Percentiles rank a stretch among this genome's conserved stretches.
phyloP scores from a whole-genome alignment of 2,329 filamentous ascomycete species.

The Calonectria crousiana region DNA sequence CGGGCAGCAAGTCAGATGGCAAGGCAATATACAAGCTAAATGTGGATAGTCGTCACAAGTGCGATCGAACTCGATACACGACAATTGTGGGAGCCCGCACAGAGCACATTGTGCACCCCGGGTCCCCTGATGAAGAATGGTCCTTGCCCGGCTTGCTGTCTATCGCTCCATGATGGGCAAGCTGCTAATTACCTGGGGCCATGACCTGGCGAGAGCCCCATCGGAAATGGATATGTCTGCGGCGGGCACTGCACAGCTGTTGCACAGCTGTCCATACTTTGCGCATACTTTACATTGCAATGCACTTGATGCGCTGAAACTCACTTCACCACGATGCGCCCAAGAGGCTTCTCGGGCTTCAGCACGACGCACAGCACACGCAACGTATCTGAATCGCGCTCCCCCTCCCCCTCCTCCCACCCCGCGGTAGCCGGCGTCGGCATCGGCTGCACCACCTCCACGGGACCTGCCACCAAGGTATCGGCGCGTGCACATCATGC shows the following conservation, averaged over 20 bases:
- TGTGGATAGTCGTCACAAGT: constrained; percentile 19
- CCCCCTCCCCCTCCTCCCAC: constrained; percentile 19
- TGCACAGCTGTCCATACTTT: neutral
- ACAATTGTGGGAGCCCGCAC: constrained; percentile 21
- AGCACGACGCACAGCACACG: neutral
- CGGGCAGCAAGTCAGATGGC: constrained; percentile 18
- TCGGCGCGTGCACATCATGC: constrained; percentile 32
- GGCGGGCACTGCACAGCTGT: constrained; percentile 1
- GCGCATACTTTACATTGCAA: neutral
- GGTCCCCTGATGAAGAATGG: constrained; percentile 15
- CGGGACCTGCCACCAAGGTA: constrained; percentile 38
- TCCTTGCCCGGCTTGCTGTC: constrained; percentile 13
- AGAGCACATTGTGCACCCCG: constrained; percentile 19
- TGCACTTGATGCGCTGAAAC: constrained; percentile 8
- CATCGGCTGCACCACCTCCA: constrained; percentile 22
- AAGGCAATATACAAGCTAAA: constrained; percentile 12
- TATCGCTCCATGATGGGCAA: constrained; percentile 7
- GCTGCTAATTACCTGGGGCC: constrained; percentile 10
- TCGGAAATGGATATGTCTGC: constrained; percentile 4
- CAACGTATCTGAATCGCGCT: constrained; percentile 16
- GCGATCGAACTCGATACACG: constrained; percentile 21
- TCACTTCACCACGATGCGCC: neutral
- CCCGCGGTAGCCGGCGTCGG: constrained; percentile 42
- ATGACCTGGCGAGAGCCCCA: constrained; percentile 8
- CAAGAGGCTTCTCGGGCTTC: neutral